phyloP scores from a whole-genome alignment of 495 filamentous ascomycete species.

The Penicillium lagena region DNA sequence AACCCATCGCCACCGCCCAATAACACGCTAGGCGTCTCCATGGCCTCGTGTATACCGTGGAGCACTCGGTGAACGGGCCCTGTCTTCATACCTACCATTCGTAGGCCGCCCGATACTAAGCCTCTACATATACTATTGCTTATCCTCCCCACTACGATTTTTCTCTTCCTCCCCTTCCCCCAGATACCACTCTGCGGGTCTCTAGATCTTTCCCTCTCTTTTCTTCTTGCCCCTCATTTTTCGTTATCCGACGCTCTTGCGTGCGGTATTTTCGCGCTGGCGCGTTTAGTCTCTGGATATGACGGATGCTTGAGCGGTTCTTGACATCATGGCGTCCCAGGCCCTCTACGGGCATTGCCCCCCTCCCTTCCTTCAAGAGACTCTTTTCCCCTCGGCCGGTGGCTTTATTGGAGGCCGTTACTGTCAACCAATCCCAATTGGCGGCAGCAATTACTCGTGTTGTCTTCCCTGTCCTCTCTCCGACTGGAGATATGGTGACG shows the following conservation, averaged over 20 bases:
- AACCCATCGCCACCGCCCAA: neutral
- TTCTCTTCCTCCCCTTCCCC: neutral
- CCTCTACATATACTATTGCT: conserved; percentile 7
- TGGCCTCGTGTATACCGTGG: conserved; percentile 4
- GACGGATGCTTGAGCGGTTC: conserved; percentile 5
- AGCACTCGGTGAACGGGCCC: neutral
- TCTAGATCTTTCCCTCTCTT: neutral
- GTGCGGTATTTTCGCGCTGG: conserved; percentile 19
- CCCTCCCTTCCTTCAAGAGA: conserved; percentile 56
- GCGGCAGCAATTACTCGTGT: conserved; percentile 47
- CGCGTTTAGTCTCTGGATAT: conserved; percentile 19
- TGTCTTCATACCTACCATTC: neutral
- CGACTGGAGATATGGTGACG: conserved; percentile 76
- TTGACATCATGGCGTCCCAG: conserved; percentile 17
- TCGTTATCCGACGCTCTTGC: neutral
- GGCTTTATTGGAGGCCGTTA: conserved; percentile 65
- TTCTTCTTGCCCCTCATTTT: neutral
- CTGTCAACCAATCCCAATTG: conserved; percentile 46
- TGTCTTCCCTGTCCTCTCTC: conserved; percentile 88
- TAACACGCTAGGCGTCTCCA: neutral
- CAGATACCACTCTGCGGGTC: neutral
- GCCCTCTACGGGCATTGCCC: conserved; percentile 48
- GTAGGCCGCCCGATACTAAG: neutral
- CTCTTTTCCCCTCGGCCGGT: conserved; percentile 48
- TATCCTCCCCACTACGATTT: too few relatives aligned